Evolutionary conservation across 768 basidiomycete species (phyloP).

Genomic region (Cyclocybe aegerita): DNA sequence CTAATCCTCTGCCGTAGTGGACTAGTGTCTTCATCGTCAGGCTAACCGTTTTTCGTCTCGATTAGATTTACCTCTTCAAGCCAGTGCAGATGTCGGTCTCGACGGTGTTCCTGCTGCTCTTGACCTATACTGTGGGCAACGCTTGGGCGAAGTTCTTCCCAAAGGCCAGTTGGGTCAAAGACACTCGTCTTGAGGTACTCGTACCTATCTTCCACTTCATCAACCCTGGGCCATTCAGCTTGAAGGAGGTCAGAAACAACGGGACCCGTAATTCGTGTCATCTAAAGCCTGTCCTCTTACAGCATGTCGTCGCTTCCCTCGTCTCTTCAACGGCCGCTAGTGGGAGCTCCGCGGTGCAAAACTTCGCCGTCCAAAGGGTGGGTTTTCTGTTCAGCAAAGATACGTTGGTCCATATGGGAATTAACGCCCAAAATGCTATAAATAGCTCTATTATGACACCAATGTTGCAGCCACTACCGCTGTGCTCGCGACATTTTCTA

Average conservation of each 20-base stretch:
- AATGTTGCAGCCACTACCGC: constrained; percentile 55
- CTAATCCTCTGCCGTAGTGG: not conserved
- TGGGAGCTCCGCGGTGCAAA: constrained; percentile 53
- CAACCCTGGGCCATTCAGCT: constrained; percentile 55
- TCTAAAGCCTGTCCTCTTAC: not conserved
- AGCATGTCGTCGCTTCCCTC: constrained; percentile 60
- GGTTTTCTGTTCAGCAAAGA: not conserved
- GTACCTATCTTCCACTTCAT: constrained; percentile 43
- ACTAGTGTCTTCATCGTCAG: not conserved
- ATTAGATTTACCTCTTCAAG: constrained; percentile 60
- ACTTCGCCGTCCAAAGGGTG: constrained; percentile 63
- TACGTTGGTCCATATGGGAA: not conserved
- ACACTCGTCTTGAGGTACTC: constrained; percentile 41
- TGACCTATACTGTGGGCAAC: constrained; percentile 51
- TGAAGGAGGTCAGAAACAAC: constrained; percentile 51
- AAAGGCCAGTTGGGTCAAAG: constrained; percentile 37
- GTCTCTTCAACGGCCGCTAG: constrained; percentile 56
- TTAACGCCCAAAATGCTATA: not conserved
- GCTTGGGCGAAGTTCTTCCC: constrained; percentile 51
- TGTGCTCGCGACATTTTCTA: constrained; percentile 62
- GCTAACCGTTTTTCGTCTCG: constrained; percentile 2
- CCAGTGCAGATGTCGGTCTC: constrained; percentile 52
- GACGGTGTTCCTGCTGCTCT: constrained; percentile 55
- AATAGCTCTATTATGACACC: constrained; percentile 58
- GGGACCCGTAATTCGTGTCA: not conserved